phyloP scores from a whole-genome alignment of 2,329 filamentous ascomycete genomes.

The Sphaerostilbella broomeana region DNA sequence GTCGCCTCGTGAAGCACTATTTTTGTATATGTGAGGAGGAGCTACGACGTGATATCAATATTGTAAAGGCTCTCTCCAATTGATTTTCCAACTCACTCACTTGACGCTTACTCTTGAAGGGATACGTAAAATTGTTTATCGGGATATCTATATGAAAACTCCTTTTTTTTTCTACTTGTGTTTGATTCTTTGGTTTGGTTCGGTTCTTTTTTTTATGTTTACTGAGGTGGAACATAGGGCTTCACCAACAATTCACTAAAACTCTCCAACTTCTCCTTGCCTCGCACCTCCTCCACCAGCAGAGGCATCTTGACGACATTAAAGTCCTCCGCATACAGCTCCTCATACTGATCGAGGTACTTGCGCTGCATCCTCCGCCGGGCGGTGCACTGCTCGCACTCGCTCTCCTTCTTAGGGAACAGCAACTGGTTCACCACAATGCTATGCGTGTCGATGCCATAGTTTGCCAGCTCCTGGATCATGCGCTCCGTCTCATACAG shows the following conservation, averaged over 20 bases:
- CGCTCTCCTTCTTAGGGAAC: constrained; percentile 78
- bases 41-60: neutral
- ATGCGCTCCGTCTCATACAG: constrained; percentile 99
- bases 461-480: constrained; percentile 94
- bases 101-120: neutral
- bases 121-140: neutral
- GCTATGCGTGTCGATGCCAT: constrained; percentile 90
- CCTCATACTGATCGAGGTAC: constrained; percentile 97
- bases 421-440: constrained; percentile 98
- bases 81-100: neutral
- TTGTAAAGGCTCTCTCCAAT: neutral
- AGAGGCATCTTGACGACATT: constrained; percentile 98
- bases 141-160: neutral
- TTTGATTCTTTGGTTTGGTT: neutral
- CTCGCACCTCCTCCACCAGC: constrained; percentile 88
- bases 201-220: constrained; percentile 14
- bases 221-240: constrained; percentile 63
- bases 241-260: constrained; percentile 81
- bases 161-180: neutral
- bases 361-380: constrained; percentile 98
- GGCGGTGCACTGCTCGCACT: constrained; percentile 92
- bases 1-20: no score
- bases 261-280: constrained; percentile 86
- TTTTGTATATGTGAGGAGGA: no score
- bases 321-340: constrained; percentile 91